Base-by-base conservation (phyloP, 2,329 filamentous ascomycete species). In the Aspergillus chevalieri region DNA sequence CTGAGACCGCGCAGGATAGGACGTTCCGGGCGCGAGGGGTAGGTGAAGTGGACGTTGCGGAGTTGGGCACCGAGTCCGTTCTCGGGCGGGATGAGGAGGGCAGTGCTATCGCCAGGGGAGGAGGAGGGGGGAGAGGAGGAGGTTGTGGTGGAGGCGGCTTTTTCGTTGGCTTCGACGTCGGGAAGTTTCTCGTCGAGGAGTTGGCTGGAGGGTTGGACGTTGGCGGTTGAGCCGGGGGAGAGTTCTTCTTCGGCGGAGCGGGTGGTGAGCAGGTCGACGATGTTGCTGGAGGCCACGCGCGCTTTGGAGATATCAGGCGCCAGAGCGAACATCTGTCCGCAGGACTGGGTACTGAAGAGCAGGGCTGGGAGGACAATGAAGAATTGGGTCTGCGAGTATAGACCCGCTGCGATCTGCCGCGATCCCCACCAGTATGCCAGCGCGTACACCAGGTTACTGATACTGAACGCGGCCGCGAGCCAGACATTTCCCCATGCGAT, bases 361-460 rank as follows among this genome's bases (percentile, higher is more conserved):
- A 90, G 78, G 9, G 85, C 77, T 1, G 85, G 76, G 8, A 89
- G 73, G 5, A 90, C 83, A 56, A 87, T 85, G 66, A 90, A 85
- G 68, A 89, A 90, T 45, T 81, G 68, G 17, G 85, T 78, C 36
- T 82, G 80, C 44, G 79, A 78, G 56, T 85, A 85, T 47, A 81
- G 68, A 2, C 85, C 85, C 34, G 78, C 74, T 43, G 82, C 78
- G 52, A 90, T 86, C 56, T 83, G 80, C 56, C 79, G 83, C 0
- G 85, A 79, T 1, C 86, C 86, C 85, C 86, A 90, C 84, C 86
- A 91, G 68, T 89, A 90, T 0, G 85, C 83, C 49, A 91, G 79
- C 0, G 85, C 83, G 61, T 89, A 87, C 28, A 89, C 79, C 47
- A 87, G 74, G 59, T 84, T 85, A 34, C 82, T 79, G 21, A 71